These are phyloP conservation scores for Colletotrichum godetiae DNA, from an alignment of 2,329 filamentous ascomycete species.

Conservation along the genomic window DNA sequence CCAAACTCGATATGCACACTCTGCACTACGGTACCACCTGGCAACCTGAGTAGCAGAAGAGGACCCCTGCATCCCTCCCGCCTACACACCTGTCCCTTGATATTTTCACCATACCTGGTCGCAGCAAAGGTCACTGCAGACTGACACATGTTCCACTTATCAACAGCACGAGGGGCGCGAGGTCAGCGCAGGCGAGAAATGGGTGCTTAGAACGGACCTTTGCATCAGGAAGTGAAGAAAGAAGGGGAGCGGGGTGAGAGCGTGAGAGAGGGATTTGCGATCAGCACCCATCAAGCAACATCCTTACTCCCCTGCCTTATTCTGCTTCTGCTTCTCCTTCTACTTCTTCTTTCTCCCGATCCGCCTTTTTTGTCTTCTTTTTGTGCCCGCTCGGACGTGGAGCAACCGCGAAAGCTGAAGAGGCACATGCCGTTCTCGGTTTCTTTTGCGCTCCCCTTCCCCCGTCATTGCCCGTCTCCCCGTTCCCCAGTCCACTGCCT, in stretches of 20 bases:
- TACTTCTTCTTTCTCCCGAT: background rate
- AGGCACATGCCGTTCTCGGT: background rate
- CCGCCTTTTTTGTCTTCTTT: background rate
- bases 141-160: conserved; percentile 32
- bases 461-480: background rate
- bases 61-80: conserved; percentile 6
- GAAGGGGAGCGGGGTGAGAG: background rate
- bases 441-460: background rate
- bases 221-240: conserved; percentile 66
- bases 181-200: conserved; percentile 86
- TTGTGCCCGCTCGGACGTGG: conserved; percentile 17
- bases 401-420: background rate
- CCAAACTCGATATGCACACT: conserved; percentile 7
- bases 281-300: conserved; percentile 9
- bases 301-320: background rate
- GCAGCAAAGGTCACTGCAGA: conserved; percentile 9
- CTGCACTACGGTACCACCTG: background rate
- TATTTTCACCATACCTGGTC: conserved; percentile 15
- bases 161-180: conserved; percentile 82
- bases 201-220: conserved; percentile 88
- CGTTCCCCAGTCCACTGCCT: conserved; percentile 1
- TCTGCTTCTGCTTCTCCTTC: background rate
- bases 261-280: background rate
- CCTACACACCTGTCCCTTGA: background rate
- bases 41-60: conserved; percentile 49